Evolutionary conservation across 1,139 yeast species (phyloP).

Genomic region (Hemisphaericaspora xylofermentans): DNA sequence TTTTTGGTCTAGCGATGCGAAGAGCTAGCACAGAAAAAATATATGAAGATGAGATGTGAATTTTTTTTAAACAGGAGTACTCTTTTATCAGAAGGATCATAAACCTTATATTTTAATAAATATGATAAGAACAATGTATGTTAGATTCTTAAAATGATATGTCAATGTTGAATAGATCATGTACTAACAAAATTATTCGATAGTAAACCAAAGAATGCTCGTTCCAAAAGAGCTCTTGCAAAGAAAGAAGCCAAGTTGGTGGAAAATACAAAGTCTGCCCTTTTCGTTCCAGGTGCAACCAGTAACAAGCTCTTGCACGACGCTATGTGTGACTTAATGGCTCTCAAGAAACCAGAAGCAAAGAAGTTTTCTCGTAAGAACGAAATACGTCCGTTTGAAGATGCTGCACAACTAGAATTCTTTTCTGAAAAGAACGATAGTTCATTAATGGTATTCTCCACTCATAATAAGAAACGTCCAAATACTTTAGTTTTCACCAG

Average conservation of each 20-base stretch:
- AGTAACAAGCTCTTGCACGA: slow-evolving; percentile 81
- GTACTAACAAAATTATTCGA: too few relatives aligned
- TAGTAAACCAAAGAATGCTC: slow-evolving; percentile 82
- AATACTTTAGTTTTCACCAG: slow-evolving; percentile 85
- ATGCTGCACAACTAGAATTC: slow-evolving; percentile 81
- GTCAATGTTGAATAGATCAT: too few relatives aligned
- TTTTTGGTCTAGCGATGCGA: slow-evolving; percentile 1
- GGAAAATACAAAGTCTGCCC: slow-evolving; percentile 87
- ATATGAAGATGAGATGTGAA: slow-evolving; percentile 1
- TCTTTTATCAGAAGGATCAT: not conserved
- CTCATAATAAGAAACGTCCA: slow-evolving; percentile 89
- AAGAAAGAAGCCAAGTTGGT: slow-evolving; percentile 84
- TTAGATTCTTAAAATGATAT: too few relatives aligned
- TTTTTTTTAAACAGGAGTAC: not conserved
- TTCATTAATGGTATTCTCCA: slow-evolving; percentile 78
- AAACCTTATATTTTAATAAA: slow-evolving; percentile 1
- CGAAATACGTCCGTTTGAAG: slow-evolving; percentile 91
- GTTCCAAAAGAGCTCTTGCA: slow-evolving; percentile 92
- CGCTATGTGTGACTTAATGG: slow-evolving; percentile 85
- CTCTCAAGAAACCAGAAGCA: slow-evolving; percentile 87
- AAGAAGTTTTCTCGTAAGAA: slow-evolving; percentile 88
- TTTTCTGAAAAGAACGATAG: slow-evolving; percentile 92
- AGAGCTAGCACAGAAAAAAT: slow-evolving; percentile 4
- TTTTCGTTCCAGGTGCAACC: slow-evolving; percentile 88
- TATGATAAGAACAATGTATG: slow-evolving; percentile 70